phyloP scores from a whole-genome alignment of 2,329 filamentous ascomycete genomes.

The Elsinoe arachidis region DNA sequence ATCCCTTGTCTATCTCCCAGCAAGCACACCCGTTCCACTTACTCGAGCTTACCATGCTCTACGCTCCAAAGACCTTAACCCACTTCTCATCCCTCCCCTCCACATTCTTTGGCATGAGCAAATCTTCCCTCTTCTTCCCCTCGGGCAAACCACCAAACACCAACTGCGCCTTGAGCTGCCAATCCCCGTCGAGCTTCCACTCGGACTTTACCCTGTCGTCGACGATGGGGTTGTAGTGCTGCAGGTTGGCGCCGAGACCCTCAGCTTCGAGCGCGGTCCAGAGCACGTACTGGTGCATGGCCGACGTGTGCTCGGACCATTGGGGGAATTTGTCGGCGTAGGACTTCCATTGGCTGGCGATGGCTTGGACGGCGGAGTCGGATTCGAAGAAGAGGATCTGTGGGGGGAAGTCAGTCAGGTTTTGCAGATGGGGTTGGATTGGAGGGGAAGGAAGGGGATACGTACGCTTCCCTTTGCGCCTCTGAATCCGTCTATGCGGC shows the following conservation, averaged over 20 bases:
- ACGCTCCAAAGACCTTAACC: constrained; percentile 13
- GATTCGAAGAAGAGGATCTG: constrained; percentile 77
- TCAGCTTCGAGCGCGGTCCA: constrained; percentile 79
- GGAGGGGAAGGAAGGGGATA: constrained; percentile 18
- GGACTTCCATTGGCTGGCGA: constrained; percentile 59
- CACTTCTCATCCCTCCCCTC: constrained; percentile 16
- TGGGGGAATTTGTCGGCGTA: constrained; percentile 72
- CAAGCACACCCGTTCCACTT: neutral
- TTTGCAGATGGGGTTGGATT: neutral
- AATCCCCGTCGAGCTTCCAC: constrained; percentile 63
- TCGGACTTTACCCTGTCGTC: constrained; percentile 59
- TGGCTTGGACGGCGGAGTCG: constrained; percentile 53
- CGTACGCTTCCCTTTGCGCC: constrained; percentile 66
- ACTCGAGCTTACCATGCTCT: neutral
- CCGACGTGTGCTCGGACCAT: constrained; percentile 69
- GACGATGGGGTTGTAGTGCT: constrained; percentile 87
- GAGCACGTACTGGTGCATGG: constrained; percentile 71
- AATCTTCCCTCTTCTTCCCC: constrained; percentile 34
- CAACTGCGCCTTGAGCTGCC: constrained; percentile 73
- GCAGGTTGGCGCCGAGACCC: constrained; percentile 78
- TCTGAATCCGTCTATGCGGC: constrained; percentile 53
- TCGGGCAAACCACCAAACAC: constrained; percentile 52
- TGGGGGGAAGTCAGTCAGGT: neutral
- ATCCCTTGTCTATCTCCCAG: neutral
- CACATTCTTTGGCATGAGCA: constrained; percentile 10